These are phyloP conservation scores for Centrapalus pauciflorus DNA, from an alignment of 129 eudicot genomes.

Conservation along the genomic window DNA sequence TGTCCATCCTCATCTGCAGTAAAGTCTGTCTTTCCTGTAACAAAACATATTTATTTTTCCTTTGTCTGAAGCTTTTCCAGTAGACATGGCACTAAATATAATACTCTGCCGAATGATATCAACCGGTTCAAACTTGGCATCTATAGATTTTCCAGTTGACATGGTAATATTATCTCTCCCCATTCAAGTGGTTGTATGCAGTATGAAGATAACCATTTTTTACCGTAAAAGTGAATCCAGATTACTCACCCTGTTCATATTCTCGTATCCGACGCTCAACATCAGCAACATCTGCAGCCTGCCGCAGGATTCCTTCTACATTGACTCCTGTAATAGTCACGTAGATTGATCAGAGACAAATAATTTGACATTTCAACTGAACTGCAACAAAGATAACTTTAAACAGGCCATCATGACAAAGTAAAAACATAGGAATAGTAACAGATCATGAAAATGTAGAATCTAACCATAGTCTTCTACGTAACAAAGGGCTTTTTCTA, in stretches of 20 bases:
- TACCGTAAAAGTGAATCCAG: not conserved
- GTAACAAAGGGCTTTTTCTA: constrained; percentile 94
- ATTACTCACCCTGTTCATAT: constrained; percentile 74
- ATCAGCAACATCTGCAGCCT: constrained; percentile 95
- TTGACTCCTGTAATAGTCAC: constrained; percentile 49
- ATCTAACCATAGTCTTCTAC: constrained; percentile 71
- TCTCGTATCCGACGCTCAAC: constrained; percentile 79
- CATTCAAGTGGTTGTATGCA: no score
- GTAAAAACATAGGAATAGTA: not conserved
- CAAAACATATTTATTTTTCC: not conserved
- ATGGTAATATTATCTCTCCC: not conserved
- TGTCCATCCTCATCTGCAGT: constrained; percentile 82
- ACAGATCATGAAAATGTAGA: not conserved
- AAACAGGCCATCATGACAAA: not conserved
- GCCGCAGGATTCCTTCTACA: constrained; percentile 92
- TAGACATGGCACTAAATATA: no score
- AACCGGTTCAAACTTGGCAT: no score
- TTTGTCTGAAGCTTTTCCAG: not conserved
- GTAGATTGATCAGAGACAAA: constrained; percentile 1
- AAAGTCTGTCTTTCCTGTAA: constrained; percentile 77
- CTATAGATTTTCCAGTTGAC: no score
- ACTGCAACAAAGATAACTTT: not conserved
- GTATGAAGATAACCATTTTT: not conserved
- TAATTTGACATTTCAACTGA: not conserved
- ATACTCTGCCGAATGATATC: no score